phyloP scores from a whole-genome alignment of 768 basidiomycete genomes.

The Boletus huronensis region DNA sequence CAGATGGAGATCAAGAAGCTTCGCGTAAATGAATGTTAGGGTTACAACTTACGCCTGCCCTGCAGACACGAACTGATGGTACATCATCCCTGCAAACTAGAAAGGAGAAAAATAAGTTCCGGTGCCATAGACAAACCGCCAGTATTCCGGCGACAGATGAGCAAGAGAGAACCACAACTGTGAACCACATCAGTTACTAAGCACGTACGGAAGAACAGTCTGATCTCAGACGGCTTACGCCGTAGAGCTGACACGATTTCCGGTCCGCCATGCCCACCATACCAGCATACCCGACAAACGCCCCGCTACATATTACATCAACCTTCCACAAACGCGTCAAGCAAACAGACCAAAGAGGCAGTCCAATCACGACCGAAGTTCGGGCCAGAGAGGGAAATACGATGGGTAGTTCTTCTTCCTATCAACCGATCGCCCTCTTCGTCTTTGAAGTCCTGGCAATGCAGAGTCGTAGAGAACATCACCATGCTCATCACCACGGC shows the following conservation, averaged over 20 bases:
- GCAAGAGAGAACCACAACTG: constrained; percentile 33
- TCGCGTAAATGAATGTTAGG: not conserved
- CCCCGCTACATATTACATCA: constrained; percentile 25
- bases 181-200: not conserved
- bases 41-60: constrained; percentile 5
- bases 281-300: constrained; percentile 24
- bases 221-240: constrained; percentile 18
- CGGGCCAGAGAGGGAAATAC: constrained; percentile 35
- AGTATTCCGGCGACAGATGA: constrained; percentile 31
- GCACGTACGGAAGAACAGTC: not conserved
- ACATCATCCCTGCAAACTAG: constrained; percentile 8
- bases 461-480: constrained; percentile 37
- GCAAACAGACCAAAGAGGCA: constrained; percentile 31
- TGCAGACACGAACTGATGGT: constrained; percentile 5
- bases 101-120: constrained; percentile 8
- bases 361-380: constrained; percentile 23
- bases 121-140: constrained; percentile 24
- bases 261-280: constrained; percentile 27
- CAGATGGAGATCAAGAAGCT: not conserved
- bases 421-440: constrained; percentile 39
- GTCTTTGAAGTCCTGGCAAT: constrained; percentile 39
- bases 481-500: constrained; percentile 31
- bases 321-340: constrained; percentile 26
- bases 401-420: constrained; percentile 43
- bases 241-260: constrained; percentile 31